phyloP scores from a whole-genome alignment of 1,139 yeast genomes.

The Candida labiduridarum region DNA sequence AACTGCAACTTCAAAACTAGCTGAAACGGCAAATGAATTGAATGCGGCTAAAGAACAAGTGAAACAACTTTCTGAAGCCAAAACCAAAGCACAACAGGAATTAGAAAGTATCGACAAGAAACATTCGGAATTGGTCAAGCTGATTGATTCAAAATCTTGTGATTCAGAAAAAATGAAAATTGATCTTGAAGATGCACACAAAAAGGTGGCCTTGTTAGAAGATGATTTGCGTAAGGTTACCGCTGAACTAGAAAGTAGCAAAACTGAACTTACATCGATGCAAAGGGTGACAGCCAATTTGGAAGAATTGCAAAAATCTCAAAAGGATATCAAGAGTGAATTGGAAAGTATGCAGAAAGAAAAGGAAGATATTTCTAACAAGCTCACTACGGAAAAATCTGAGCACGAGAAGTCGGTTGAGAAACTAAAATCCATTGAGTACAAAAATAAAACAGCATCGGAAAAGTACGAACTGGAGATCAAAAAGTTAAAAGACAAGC shows the following conservation, averaged over 20 bases:
- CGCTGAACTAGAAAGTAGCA: slow-evolving; percentile 9
- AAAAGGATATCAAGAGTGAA: slow-evolving; percentile 1
- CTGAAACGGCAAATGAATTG: slow-evolving; percentile 8
- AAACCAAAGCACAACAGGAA: slow-evolving; percentile 5
- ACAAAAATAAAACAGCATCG: slow-evolving; percentile 6
- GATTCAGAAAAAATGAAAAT: slow-evolving; percentile 7
- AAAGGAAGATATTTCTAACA: slow-evolving; percentile 1
- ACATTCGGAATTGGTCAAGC: slow-evolving; percentile 6
- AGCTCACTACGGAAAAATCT: slow-evolving; percentile 9
- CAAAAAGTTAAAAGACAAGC: slow-evolving; percentile 16
- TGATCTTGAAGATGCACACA: slow-evolving; percentile 12
- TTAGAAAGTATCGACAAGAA: slow-evolving; percentile 6
- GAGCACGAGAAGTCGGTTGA: slow-evolving; percentile 8
- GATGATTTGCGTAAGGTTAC: neutral
- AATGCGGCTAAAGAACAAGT: slow-evolving; percentile 6
- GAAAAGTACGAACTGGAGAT: slow-evolving; percentile 16
- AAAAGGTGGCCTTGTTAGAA: slow-evolving; percentile 15
- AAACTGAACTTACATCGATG: slow-evolving; percentile 3
- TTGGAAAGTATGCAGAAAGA: slow-evolving; percentile 8
- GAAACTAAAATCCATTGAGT: slow-evolving; percentile 4
- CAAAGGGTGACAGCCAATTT: slow-evolving; percentile 16
- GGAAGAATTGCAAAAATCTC: slow-evolving; percentile 5
- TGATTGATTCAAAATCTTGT: slow-evolving; percentile 3
- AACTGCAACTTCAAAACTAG: neutral
- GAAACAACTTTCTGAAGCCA: slow-evolving; percentile 6